Evolutionary conservation across 2,329 filamentous ascomycete genomes (phyloP).

Genomic region (Trichoderma endophyticum): DNA sequence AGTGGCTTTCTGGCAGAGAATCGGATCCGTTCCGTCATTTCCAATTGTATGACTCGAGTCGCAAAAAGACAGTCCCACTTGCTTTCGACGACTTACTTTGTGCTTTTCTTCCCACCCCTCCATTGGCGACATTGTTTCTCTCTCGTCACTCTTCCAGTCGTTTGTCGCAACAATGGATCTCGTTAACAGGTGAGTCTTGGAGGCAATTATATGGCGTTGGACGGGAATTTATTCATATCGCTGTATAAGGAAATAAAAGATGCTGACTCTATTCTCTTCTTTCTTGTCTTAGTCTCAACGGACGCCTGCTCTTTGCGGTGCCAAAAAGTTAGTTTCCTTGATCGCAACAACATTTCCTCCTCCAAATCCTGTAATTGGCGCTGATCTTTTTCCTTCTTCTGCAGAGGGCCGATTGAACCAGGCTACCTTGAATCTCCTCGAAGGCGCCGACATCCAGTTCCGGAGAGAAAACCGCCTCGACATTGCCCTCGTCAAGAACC

Average conservation of each 20-base stretch:
- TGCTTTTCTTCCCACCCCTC: not conserved
- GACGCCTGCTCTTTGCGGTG: constrained; percentile 92
- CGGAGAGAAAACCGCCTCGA: constrained; percentile 91
- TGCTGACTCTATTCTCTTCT: not conserved
- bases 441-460: constrained; percentile 95
- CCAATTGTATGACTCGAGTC: not conserved
- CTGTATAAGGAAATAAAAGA: no score
- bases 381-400: constrained; percentile 16
- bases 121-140: not conserved
- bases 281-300: constrained; percentile 65
- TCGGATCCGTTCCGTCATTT: not conserved
- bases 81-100: not conserved
- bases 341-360: not conserved
- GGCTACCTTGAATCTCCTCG: constrained; percentile 82
- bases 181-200: constrained; percentile 55
- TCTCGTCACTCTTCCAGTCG: not conserved
- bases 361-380: not conserved
- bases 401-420: constrained; percentile 90
- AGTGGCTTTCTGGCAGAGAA: not conserved
- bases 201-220: not conserved
- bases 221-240: not conserved
- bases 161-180: constrained; percentile 49
- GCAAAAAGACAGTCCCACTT: not conserved
- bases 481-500: constrained; percentile 96
- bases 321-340: constrained; percentile 66